Evolutionary conservation across 371 early-diverging fungal species (phyloP).

Genomic region (Haplosporangium sp.): DNA sequence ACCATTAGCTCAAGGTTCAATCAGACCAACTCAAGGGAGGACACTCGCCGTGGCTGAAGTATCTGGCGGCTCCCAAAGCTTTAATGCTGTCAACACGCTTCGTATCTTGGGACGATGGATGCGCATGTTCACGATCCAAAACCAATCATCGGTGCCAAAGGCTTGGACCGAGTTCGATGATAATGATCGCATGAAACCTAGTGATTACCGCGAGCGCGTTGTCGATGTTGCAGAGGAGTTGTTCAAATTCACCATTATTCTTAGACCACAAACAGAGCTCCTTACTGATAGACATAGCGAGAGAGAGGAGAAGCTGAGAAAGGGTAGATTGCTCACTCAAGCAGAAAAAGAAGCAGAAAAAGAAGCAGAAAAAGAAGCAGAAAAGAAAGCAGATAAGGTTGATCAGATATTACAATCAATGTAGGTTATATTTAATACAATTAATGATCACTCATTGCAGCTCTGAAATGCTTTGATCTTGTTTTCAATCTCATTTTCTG

Average conservation of each 20-base stretch:
- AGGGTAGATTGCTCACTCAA: conserved; percentile 53
- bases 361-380: too few relatives aligned
- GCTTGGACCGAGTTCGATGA: conserved; percentile 62
- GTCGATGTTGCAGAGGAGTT: conserved; percentile 62
- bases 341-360: conserved; percentile 40
- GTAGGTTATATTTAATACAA: too few relatives aligned
- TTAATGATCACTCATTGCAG: too few relatives aligned
- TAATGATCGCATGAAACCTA: conserved; percentile 56
- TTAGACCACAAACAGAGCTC: conserved; percentile 54
- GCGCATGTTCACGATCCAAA: conserved; percentile 62
- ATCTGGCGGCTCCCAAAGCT: conserved; percentile 60
- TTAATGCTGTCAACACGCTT: conserved; percentile 60
- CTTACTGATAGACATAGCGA: conserved; percentile 58
- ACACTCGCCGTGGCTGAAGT: conserved; percentile 60
- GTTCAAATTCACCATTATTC: conserved; percentile 54
- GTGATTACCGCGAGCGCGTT: conserved; percentile 56
- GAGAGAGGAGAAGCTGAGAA: conserved; percentile 54
- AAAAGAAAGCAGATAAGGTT: too few relatives aligned
- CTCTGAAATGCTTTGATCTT: too few relatives aligned
- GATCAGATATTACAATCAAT: too few relatives aligned
- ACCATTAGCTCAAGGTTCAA: conserved; percentile 54
- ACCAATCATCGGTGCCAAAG: conserved; percentile 61
- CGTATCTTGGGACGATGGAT: conserved; percentile 60
- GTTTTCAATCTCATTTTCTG: too few relatives aligned
- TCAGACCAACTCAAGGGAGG: conserved; percentile 58